phyloP scores from a whole-genome alignment of 768 basidiomycete genomes.

The Daedaleopsis sinensis region DNA sequence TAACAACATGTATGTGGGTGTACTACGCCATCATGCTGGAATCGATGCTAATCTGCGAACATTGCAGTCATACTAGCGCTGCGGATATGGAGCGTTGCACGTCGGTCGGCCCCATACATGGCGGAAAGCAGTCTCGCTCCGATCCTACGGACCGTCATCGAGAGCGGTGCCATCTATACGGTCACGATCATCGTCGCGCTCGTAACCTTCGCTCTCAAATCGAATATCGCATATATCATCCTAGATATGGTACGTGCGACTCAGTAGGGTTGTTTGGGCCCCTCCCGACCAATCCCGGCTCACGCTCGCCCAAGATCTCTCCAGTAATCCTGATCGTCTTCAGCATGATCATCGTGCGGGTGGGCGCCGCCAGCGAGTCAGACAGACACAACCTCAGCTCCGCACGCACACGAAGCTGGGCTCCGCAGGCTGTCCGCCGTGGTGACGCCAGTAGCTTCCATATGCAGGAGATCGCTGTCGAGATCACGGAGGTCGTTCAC shows the following conservation, averaged over 20 bases:
- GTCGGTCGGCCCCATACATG: conserved; percentile 21
- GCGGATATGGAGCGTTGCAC: conserved; percentile 35
- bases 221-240: conserved; percentile 37
- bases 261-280: not conserved
- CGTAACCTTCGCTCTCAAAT: conserved; percentile 30
- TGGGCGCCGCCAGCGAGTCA: conserved; percentile 5
- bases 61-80: conserved; percentile 31
- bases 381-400: not conserved
- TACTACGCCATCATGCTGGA: not conserved
- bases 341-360: conserved; percentile 18
- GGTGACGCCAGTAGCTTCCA: conserved; percentile 8
- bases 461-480: conserved; percentile 10
- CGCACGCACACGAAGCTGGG: not conserved
- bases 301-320: conserved; percentile 1
- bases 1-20: conserved; percentile 32
- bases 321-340: conserved; percentile 15
- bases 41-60: not conserved
- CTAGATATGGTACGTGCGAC: conserved; percentile 37
- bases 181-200: conserved; percentile 37
- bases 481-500: conserved; percentile 14
- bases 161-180: conserved; percentile 42
- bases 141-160: conserved; percentile 37
- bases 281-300: too few relatives aligned
- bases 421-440: not conserved
- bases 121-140: conserved; percentile 22